Conservation (phyloP, 2,329 filamentous ascomycete species). For the Botrytis squamosa region DNA sequence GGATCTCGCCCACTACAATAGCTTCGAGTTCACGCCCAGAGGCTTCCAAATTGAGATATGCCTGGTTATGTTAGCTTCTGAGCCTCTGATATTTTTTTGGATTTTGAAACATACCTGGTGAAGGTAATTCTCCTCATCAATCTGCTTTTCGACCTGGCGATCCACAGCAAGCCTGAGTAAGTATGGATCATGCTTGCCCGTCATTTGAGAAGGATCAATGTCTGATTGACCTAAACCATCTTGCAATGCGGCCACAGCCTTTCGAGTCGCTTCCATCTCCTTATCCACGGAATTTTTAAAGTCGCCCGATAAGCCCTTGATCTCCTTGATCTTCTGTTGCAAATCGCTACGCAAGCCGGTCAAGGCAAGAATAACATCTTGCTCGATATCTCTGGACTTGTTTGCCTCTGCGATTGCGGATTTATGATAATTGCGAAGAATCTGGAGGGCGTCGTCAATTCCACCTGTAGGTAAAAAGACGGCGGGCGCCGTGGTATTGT, state of each 20-base stretch:
- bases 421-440: conserved; percentile 80
- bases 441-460: conserved; percentile 81
- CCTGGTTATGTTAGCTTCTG: conserved; percentile 51
- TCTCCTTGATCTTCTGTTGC: conserved; percentile 96
- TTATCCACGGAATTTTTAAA: conserved; percentile 97
- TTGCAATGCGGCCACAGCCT: conserved; percentile 75
- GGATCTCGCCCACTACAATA: conserved; percentile 95
- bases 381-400: conserved; percentile 87
- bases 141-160: conserved; percentile 84
- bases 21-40: conserved; percentile 94
- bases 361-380: conserved; percentile 84
- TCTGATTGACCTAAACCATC: conserved; percentile 79
- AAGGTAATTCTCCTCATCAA: conserved; percentile 96
- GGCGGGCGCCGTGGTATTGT: conserved; percentile 72
- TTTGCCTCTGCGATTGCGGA: conserved; percentile 75
- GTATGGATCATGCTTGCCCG: conserved; percentile 89
- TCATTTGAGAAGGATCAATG: conserved; percentile 69
- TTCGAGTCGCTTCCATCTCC: conserved; percentile 83
- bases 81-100: conserved; percentile 1
- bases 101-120: conserved; percentile 66
- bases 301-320: conserved; percentile 87
- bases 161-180: conserved; percentile 83
- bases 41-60: conserved; percentile 89
- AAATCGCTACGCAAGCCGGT: conserved; percentile 84
- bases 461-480: conserved; percentile 78